phyloP scores from a whole-genome alignment of 176 grass and related monocot genomes.

The Phragmites australis region DNA sequence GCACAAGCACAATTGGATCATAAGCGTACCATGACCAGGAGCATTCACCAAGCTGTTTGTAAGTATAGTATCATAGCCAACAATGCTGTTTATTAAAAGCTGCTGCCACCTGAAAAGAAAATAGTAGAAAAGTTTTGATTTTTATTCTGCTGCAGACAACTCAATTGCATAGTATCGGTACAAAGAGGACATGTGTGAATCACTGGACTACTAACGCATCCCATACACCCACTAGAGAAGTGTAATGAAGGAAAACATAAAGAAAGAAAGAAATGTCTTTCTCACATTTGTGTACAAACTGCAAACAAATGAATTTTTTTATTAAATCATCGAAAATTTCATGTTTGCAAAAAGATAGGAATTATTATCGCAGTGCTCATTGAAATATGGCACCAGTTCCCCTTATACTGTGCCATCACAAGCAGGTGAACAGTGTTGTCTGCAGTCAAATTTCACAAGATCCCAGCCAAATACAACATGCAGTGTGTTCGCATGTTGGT shows the following conservation, averaged over 20 bases:
- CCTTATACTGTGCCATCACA: not conserved
- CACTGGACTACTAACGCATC: not conserved
- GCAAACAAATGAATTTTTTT: not conserved
- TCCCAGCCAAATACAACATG: not conserved
- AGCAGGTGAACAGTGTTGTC: not conserved
- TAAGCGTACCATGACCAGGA: constrained; percentile 77
- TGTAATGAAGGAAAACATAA: not conserved
- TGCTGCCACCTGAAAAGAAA: constrained; percentile 90
- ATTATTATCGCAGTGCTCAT: not conserved
- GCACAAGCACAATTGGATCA: constrained; percentile 26
- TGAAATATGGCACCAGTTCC: not conserved
- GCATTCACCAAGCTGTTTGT: constrained; percentile 93
- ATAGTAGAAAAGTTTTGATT: not conserved
- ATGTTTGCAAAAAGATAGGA: not conserved
- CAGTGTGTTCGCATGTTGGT: not conserved
- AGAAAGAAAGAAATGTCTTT: not conserved
- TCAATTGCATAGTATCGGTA: constrained; percentile 10
- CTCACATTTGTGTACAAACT: not conserved
- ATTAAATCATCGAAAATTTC: not conserved
- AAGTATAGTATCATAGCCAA: constrained; percentile 99
- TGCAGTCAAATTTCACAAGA: not conserved
- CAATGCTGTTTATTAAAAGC: constrained; percentile 94
- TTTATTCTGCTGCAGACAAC: not conserved
- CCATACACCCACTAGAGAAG: not conserved
- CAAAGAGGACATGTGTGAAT: not conserved